Conservation (phyloP, 2,329 filamentous ascomycete species). For the Diplodia seriata region DNA sequence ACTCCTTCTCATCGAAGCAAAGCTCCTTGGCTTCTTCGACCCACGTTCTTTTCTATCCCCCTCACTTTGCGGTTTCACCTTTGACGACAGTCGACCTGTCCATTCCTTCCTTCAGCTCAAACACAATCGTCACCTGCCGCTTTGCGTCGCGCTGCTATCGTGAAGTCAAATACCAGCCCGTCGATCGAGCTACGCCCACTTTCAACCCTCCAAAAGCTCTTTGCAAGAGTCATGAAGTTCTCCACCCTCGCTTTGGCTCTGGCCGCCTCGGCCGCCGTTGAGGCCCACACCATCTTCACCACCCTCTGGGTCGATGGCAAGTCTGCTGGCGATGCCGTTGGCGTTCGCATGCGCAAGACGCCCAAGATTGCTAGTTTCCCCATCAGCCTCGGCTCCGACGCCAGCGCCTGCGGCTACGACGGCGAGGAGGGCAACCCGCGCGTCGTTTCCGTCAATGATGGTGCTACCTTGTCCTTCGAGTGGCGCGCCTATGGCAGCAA, state of each 20-base stretch:
- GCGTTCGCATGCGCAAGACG: constrained; percentile 70
- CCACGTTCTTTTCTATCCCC: constrained; percentile 32
- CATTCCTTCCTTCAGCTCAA: constrained; percentile 19
- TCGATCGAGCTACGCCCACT: constrained; percentile 8
- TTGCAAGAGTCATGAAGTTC: constrained; percentile 21
- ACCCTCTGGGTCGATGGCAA: constrained; percentile 46
- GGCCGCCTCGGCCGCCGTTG: constrained; percentile 24
- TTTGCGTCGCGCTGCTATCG: neutral
- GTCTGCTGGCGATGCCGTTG: constrained; percentile 68
- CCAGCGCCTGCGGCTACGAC: constrained; percentile 73
- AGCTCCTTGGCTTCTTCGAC: constrained; percentile 27
- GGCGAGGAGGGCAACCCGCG: constrained; percentile 58
- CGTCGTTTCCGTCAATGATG: constrained; percentile 56
- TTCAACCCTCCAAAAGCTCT: neutral
- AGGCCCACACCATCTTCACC: constrained; percentile 47
- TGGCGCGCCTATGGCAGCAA: constrained; percentile 68
- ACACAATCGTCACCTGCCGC: constrained; percentile 1
- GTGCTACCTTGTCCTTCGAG: constrained; percentile 68
- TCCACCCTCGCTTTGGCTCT: constrained; percentile 17
- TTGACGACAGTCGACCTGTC: constrained; percentile 33
- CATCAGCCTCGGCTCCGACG: constrained; percentile 64
- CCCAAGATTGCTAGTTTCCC: constrained; percentile 62
- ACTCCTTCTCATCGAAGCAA: constrained; percentile 22
- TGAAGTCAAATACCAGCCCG: constrained; percentile 10
- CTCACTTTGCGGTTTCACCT: constrained; percentile 27